A percentile compares a stretch with the other conserved stretches of the same genome.
phyloP scores from a whole-genome alignment of 2,329 filamentous ascomycete species.

The Coleophoma crateriformis region DNA sequence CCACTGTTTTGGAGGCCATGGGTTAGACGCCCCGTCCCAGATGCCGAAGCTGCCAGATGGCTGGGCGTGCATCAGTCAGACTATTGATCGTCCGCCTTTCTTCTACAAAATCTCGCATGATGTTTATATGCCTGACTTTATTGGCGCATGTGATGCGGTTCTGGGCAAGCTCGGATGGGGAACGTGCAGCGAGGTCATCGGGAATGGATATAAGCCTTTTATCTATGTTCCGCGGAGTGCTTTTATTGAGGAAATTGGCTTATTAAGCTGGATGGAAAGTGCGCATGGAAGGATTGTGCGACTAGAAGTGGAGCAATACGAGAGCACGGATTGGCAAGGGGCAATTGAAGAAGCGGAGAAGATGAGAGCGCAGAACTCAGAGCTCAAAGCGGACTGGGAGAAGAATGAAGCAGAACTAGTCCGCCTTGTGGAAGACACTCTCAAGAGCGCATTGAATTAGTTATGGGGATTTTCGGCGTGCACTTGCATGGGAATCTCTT shows the following conservation, averaged over 20 bases:
- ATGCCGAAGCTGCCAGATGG: constrained; percentile 9
- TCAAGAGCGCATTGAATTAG: constrained; percentile 5
- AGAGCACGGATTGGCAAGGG: constrained; percentile 3
- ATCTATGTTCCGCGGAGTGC: constrained; percentile 11
- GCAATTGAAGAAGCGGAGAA: constrained; percentile 7
- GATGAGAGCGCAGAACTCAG: background rate
- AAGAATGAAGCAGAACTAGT: constrained; percentile 6
- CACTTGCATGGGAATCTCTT: background rate
- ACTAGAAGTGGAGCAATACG: constrained; percentile 8
- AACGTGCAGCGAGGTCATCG: constrained; percentile 12
- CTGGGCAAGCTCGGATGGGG: constrained; percentile 13
- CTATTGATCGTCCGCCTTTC: constrained; percentile 8
- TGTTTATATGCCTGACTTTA: constrained; percentile 12
- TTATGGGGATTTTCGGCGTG: background rate
- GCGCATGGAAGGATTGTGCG: constrained; percentile 8
- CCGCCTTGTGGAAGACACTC: constrained; percentile 1
- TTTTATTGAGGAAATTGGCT: constrained; percentile 10
- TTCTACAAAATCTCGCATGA: constrained; percentile 9
- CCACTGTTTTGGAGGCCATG: constrained; percentile 6
- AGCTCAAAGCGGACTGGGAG: constrained; percentile 1
- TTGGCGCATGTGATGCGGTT: constrained; percentile 11
- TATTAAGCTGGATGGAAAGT: constrained; percentile 10
- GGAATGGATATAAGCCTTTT: constrained; percentile 10
- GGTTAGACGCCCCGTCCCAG: constrained; percentile 3
- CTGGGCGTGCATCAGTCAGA: constrained; percentile 12